Conservation (phyloP, 1,284 basidiomycete genomes). For the Megacollybia platyphylla region DNA sequence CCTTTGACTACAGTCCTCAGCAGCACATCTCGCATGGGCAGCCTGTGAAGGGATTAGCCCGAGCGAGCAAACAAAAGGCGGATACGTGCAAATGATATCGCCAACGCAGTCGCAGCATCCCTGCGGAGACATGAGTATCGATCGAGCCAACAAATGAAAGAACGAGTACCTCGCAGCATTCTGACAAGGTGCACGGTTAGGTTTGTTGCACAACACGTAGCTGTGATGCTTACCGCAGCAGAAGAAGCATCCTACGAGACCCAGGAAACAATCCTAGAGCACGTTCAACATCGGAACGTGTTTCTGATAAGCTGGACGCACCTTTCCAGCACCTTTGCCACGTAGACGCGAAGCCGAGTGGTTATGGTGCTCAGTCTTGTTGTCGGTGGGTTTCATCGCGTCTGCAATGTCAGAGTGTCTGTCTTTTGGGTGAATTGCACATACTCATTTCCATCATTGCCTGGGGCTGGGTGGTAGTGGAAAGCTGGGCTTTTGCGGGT, state of each 20-base stretch:
- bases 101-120: slow-evolving; percentile 33
- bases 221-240: slow-evolving; percentile 39
- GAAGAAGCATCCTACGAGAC: slow-evolving; percentile 44
- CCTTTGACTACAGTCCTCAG: slow-evolving; percentile 10
- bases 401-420: slow-evolving; percentile 12
- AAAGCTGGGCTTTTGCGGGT: slow-evolving; percentile 16
- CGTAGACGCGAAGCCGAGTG: slow-evolving; percentile 38
- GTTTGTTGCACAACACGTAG: neutral
- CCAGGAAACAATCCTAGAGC: slow-evolving; percentile 46
- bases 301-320: slow-evolving; percentile 13
- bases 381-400: slow-evolving; percentile 24
- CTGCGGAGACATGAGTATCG: slow-evolving; percentile 10
- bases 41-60: no score
- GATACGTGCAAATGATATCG: slow-evolving; percentile 25
- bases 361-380: slow-evolving; percentile 14
- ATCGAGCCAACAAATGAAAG: neutral
- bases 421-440: slow-evolving; percentile 10
- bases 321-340: slow-evolving; percentile 50
- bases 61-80: no score
- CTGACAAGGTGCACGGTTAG: slow-evolving; percentile 11
- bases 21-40: slow-evolving; percentile 41
- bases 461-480: slow-evolving; percentile 33
- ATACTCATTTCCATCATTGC: slow-evolving; percentile 40
- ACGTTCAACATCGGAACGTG: neutral
- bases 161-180: slow-evolving; percentile 30